phyloP scores from a whole-genome alignment of 495 filamentous ascomycete genomes.

The Choiromyces venosus region DNA sequence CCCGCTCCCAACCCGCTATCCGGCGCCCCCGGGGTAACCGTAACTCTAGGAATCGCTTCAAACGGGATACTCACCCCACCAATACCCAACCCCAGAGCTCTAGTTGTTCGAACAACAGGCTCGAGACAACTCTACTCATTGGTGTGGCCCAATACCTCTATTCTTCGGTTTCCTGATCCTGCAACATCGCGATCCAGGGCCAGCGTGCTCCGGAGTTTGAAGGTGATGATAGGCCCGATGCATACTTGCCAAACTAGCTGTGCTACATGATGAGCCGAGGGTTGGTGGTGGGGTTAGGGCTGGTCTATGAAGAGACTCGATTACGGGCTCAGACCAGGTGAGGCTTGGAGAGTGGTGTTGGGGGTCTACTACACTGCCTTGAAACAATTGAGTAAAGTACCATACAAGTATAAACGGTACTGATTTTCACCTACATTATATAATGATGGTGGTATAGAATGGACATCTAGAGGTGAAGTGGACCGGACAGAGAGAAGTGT shows the following conservation, averaged over 20 bases:
- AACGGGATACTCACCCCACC: conserved; percentile 20
- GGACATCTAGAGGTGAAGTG: no score
- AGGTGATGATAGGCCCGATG: not conserved
- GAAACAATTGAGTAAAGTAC: no score
- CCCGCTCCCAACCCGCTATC: not conserved
- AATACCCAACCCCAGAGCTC: conserved; percentile 22
- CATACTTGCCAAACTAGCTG: conserved; percentile 4
- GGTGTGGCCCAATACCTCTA: not conserved
- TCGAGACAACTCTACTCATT: conserved; percentile 22
- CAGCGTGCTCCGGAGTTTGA: not conserved
- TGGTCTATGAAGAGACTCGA: conserved; percentile 21
- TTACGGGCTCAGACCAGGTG: conserved; percentile 36
- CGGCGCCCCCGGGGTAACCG: conserved; percentile 20
- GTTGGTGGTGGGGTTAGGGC: conserved; percentile 18
- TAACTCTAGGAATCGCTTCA: conserved; percentile 26
- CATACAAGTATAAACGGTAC: no score
- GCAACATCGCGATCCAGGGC: not conserved
- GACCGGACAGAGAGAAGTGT: no score
- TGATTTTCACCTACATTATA: no score
- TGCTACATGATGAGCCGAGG: conserved; percentile 13
- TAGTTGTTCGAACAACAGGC: not conserved
- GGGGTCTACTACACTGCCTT: conserved; percentile 24
- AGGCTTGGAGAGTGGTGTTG: conserved; percentile 28
- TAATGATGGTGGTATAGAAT: no score
- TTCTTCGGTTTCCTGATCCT: not conserved